A percentile compares a stretch with the other conserved stretches of the same genome.
Evolutionary conservation across 805 yeast species (phyloP).

Genomic region (Pichia paraexigua): DNA sequence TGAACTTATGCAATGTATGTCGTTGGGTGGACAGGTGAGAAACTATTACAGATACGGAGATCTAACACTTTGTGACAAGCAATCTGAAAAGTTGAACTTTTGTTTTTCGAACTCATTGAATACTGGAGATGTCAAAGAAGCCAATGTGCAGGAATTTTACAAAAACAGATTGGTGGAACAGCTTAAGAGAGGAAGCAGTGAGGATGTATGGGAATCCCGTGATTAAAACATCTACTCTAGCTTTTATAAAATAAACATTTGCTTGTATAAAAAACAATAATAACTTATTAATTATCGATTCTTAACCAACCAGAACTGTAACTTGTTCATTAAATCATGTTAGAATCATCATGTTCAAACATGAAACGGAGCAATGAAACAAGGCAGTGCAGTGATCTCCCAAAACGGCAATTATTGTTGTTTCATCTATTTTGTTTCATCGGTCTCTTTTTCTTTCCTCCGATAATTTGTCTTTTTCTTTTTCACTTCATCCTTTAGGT

Average conservation of each 20-base stretch:
- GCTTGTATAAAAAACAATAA: not conserved
- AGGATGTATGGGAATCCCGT: slow-evolving; percentile 67
- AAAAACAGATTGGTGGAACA: slow-evolving; percentile 54
- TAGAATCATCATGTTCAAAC: not conserved
- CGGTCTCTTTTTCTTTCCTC: not conserved
- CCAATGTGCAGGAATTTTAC: slow-evolving; percentile 60
- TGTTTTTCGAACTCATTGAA: slow-evolving; percentile 56
- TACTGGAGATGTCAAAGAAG: slow-evolving; percentile 42
- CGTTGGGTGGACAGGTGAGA: slow-evolving; percentile 84
- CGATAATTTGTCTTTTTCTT: not conserved
- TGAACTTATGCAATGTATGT: slow-evolving; percentile 77
- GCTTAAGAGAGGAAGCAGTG: slow-evolving; percentile 64
- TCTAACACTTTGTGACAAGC: slow-evolving; percentile 60
- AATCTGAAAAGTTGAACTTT: slow-evolving; percentile 71
- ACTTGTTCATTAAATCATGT: no score
- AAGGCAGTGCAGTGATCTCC: not conserved
- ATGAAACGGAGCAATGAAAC: not conserved
- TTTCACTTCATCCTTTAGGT: no score
- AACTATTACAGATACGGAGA: slow-evolving; percentile 80
- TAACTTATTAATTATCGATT: no score
- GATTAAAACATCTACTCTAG: slow-evolving; percentile 1
- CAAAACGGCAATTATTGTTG: not conserved
- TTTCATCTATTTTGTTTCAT: not conserved
- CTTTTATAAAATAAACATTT: not conserved
- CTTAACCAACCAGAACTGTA: no score